Evolutionary conservation across 2,329 filamentous ascomycete genomes (phyloP), one percentile per base, ranked within the genome.

Genomic region (Trichothecium roseum): DNA sequence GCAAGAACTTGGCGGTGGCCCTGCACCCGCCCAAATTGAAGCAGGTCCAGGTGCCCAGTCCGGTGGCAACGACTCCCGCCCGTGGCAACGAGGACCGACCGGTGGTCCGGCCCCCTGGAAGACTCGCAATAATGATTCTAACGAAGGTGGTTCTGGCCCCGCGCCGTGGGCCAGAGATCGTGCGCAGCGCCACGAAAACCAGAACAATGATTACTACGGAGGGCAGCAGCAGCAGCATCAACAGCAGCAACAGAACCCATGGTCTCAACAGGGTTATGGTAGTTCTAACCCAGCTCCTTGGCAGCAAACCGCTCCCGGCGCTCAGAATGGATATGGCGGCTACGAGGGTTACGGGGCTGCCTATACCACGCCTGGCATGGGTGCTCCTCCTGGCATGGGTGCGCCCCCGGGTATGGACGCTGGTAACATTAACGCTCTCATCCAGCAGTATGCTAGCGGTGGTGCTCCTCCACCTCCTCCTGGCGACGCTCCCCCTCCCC

Each of bases 1-100:
- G 87, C 83, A 93, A 74, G 91, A 96, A 69, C 76, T 96, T 48
- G 86, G 82, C 42, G 85, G 86, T 43, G 82, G 80, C 42, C 72
- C 78, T 40, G 65, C 81, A 27, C 81, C 80, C 47, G 81, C 80
- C 45, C 84, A 84, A 43, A 94, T 98, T 52, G 91, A 94, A 63
- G 85, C 81, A 43, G 85, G 84, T 10, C 83, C 85, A 38, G 76
- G 75, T 37, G 66, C 56, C 39, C 54, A 56, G 36, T 64, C 62
- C 39, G 66, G 66, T 44, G 78, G 37, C 29, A 38, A 37, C n/a
- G 34, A 81, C 46, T 68, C 74, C 46, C 89, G 85, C 60, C 88
- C 88, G 34, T 95, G 87, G 87, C 83, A 94, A 56, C 78, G 84
- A 52, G 84, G 81, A 27, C 84, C 86, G 14, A 87, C 83, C 20